Conservation (phyloP, 2,329 filamentous ascomycete species). For the Monilinia laxa region DNA sequence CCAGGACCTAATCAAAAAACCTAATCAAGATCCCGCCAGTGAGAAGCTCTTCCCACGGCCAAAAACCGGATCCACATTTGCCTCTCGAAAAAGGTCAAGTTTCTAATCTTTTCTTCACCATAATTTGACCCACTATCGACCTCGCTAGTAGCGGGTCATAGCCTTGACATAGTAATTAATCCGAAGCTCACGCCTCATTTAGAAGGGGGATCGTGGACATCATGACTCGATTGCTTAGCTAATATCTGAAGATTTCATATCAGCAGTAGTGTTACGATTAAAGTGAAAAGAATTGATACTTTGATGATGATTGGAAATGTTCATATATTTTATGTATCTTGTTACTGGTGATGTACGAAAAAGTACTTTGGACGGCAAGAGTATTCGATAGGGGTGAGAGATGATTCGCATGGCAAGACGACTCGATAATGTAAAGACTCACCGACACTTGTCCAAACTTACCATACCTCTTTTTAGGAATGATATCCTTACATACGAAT, state of each 20-base stretch:
- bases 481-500: background rate
- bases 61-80: constrained; percentile 6
- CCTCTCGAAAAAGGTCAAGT: background rate
- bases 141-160: background rate
- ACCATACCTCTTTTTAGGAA: background rate
- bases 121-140: background rate
- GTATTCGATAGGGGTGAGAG: background rate
- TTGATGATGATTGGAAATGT: too few species aligned
- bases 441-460: constrained; percentile 10
- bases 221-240: constrained; percentile 12
- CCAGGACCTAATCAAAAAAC: background rate
- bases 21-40: background rate
- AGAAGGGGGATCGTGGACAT: background rate
- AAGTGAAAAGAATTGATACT: too few species aligned
- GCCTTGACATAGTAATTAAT: constrained; percentile 8
- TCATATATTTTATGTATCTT: background rate
- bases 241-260: background rate
- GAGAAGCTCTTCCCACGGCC: background rate
- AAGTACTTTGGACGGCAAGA: background rate
- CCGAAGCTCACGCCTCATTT: background rate
- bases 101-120: background rate
- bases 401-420: background rate
- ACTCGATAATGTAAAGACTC: background rate
- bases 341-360: background rate
- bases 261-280: too few species aligned